Evolutionary conservation across 495 filamentous ascomycete species (phyloP).

Genomic region (Podospora fimiseda): DNA sequence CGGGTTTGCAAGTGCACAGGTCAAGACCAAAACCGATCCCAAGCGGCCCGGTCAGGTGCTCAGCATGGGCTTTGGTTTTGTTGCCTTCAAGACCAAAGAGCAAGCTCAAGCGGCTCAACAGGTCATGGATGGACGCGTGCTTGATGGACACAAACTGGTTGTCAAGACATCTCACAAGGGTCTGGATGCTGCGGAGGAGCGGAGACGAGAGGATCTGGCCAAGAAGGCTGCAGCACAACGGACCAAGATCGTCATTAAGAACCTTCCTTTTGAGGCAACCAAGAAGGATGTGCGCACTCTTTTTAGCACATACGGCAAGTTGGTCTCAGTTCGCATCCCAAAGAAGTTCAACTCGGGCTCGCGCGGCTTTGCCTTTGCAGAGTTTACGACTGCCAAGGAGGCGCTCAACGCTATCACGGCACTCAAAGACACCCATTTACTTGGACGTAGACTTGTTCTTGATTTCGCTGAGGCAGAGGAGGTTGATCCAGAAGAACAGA

Average conservation of each 20-base stretch:
- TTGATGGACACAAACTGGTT: slow-evolving; percentile 78
- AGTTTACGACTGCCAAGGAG: slow-evolving; percentile 87
- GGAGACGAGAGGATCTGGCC: slow-evolving; percentile 67
- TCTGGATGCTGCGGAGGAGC: slow-evolving; percentile 78
- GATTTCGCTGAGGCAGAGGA: slow-evolving; percentile 83
- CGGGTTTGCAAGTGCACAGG: slow-evolving; percentile 75
- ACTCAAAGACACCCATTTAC: slow-evolving; percentile 85
- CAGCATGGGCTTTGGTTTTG: slow-evolving; percentile 95
- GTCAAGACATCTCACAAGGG: slow-evolving; percentile 81
- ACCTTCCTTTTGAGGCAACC: slow-evolving; percentile 89
- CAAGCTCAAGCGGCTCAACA: slow-evolving; percentile 71
- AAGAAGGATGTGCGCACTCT: slow-evolving; percentile 86
- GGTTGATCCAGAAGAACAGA: slow-evolving; percentile 88
- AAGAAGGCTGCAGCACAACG: slow-evolving; percentile 65
- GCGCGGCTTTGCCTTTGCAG: slow-evolving; percentile 94
- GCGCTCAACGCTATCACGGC: slow-evolving; percentile 90
- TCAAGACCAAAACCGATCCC: slow-evolving; percentile 82
- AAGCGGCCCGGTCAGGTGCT: slow-evolving; percentile 77
- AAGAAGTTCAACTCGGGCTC: slow-evolving; percentile 85
- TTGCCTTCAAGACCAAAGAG: slow-evolving; percentile 71
- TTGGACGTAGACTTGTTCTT: slow-evolving; percentile 80
- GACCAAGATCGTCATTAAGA: slow-evolving; percentile 97
- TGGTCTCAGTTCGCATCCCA: slow-evolving; percentile 86
- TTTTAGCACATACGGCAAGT: slow-evolving; percentile 82
- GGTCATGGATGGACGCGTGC: slow-evolving; percentile 77